Conservation (phyloP, 768 basidiomycete genomes). For the Agaricus subrufescens region DNA sequence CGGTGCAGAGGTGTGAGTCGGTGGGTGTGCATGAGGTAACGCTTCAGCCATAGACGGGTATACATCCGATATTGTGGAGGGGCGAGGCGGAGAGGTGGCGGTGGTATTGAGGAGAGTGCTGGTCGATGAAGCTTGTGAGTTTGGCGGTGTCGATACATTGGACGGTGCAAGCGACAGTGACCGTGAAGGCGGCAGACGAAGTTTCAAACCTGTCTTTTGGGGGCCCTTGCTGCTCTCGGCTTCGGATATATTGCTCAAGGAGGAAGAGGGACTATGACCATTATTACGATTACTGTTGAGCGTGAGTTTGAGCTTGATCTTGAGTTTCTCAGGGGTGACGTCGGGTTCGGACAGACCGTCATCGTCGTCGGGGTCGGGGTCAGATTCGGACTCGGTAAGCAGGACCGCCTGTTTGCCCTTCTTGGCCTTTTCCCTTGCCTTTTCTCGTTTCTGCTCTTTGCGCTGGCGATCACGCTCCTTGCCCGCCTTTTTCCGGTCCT, state of each 20-base stretch:
- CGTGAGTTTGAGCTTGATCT: constrained; percentile 9
- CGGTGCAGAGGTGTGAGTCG: constrained; percentile 12
- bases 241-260: constrained; percentile 11
- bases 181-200: constrained; percentile 6
- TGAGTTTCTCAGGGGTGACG: constrained; percentile 4
- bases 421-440: constrained; percentile 14
- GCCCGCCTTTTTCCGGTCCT: constrained; percentile 28
- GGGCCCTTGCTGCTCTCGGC: neutral
- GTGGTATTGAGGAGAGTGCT: constrained; percentile 5
- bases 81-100: neutral
- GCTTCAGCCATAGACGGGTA: constrained; percentile 10
- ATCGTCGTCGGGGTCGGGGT: neutral
- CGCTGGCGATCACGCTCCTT: constrained; percentile 21
- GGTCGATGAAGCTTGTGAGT: constrained; percentile 10
- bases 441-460: constrained; percentile 20
- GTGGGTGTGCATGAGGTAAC: constrained; percentile 10
- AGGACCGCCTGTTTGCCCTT: neutral
- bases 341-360: neutral
- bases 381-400: neutral
- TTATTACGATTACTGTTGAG: constrained; percentile 1
- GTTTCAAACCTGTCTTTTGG: neutral
- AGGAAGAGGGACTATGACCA: neutral
- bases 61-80: constrained; percentile 3
- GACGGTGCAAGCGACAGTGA: constrained; percentile 19
- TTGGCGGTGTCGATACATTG: constrained; percentile 13